Conservation (phyloP, 2,329 filamentous ascomycete species). For the Balansia obtecta region DNA sequence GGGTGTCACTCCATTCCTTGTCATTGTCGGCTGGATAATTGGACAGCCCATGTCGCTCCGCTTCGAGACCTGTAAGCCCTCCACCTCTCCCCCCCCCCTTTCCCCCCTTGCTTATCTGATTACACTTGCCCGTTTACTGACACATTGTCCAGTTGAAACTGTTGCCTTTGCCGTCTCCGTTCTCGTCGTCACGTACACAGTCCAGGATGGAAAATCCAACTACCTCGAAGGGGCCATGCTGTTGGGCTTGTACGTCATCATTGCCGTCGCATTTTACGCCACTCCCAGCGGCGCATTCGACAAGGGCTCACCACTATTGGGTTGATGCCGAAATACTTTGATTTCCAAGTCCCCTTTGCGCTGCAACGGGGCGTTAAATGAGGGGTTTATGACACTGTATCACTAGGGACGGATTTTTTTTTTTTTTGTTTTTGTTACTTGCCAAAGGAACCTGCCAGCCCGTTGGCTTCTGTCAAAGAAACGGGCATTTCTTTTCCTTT, state of each 20-base stretch:
- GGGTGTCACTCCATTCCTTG: conserved; percentile 67
- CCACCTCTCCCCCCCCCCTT: too few species aligned
- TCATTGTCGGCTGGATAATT: conserved; percentile 70
- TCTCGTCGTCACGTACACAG: conserved; percentile 61
- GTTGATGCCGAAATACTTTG: not conserved
- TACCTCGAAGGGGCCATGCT: conserved; percentile 71
- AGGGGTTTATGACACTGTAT: not conserved
- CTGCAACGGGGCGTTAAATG: not conserved
- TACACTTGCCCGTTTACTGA: not conserved
- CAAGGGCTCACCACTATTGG: conserved; percentile 11
- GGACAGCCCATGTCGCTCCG: conserved; percentile 62
- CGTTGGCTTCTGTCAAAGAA: not conserved
- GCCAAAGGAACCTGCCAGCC: not conserved
- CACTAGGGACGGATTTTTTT: too few species aligned
- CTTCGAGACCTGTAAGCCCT: conserved; percentile 48
- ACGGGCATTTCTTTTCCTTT: not conserved
- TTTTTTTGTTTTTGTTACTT: not conserved
- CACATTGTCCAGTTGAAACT: conserved; percentile 44
- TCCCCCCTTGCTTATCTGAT: not conserved
- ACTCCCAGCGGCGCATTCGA: conserved; percentile 37
- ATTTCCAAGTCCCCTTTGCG: not conserved
- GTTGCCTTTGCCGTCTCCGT: conserved; percentile 67
- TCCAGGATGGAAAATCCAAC: conserved; percentile 74
- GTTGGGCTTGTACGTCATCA: conserved; percentile 42
- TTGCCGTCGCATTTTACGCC: conserved; percentile 48